Evolutionary conservation across 176 grass and related monocot species (phyloP), one percentile per base, ranked within the genome.

Genomic region (Musa schizocarpa): DNA sequence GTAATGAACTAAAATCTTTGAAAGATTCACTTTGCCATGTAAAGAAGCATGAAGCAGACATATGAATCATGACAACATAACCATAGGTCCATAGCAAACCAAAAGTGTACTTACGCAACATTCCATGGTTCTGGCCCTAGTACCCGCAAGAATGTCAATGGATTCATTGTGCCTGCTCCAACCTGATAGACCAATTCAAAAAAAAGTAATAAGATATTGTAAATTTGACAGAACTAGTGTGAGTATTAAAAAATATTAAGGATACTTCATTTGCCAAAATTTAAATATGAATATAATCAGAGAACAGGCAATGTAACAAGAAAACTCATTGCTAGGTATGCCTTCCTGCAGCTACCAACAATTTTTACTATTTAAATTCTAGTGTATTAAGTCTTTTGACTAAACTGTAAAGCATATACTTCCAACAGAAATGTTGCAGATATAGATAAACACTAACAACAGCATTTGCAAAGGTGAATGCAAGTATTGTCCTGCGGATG

Each of bases 121-220:
- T 97, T 97, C 94, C 94, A 97, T 53, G 90, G 94, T 82, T 93
- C 94, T 9, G 90, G 90, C 61, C 94, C 90, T 67, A 97, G 74
- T 34, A 97, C 94, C 74, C 90, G 79, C 21, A 97, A 87, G 82
- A 97, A 97, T 48, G 94, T 97, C 48, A 89, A 81, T 21, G 94
- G 94, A 52, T 93, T 97, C 94, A 97, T 97, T 20, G 94, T 97
- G 67, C 94, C 94, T 51, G 94, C 94, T 71, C 90, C 94, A 55
- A 97, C 94, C 92, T 96, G 78, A 79, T 76, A 24, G 29, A 61
- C 67, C 26, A 27, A 72, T 76, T 64, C 17, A 51, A 49, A 19
- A 6, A 62, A 61, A 62, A 8, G 13, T 19, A 21, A 19, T 69
- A 63, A 67, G n/a, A 22, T 26, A 81, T 9, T 67, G 52, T 62